phyloP scores from a whole-genome alignment of 805 yeast genomes.

The Kazachstania psychrophila region DNA sequence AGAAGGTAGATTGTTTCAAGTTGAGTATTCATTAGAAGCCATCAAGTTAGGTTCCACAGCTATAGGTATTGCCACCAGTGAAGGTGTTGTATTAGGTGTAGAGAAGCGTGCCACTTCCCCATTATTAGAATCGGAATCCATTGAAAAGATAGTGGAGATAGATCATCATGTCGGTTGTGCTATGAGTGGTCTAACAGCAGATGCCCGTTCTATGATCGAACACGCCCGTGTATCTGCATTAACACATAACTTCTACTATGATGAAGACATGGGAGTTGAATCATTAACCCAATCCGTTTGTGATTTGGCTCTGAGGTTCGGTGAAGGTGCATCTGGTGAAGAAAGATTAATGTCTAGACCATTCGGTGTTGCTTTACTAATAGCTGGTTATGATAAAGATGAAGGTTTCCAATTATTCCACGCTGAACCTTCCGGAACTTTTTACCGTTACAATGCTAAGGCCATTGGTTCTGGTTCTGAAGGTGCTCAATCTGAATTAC shows the following conservation, averaged over 20 bases:
- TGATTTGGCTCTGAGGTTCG: conserved; percentile 91
- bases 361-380: conserved; percentile 92
- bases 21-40: conserved; percentile 94
- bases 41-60: conserved; percentile 89
- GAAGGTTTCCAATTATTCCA: conserved; percentile 94
- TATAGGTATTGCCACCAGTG: conserved; percentile 89
- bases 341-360: conserved; percentile 92
- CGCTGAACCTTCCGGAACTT: conserved; percentile 99
- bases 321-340: conserved; percentile 95
- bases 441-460: conserved; percentile 94
- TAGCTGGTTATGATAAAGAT: conserved; percentile 89
- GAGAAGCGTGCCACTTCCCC: conserved; percentile 95
- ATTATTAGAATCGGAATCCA: conserved; percentile 80
- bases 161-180: conserved; percentile 96
- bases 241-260: conserved; percentile 81
- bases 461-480: conserved; percentile 99
- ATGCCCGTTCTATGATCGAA: conserved; percentile 96
- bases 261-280: conserved; percentile 88
- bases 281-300: conserved; percentile 93
- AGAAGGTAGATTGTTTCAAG: conserved; percentile 96
- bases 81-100: conserved; percentile 93
- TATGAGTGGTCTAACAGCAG: conserved; percentile 97
- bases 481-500: conserved; percentile 97
- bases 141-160: conserved; percentile 92
- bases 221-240: conserved; percentile 89